Base-by-base conservation (phyloP, 2,329 filamentous ascomycete genomes). In the Lachnellula arida region DNA sequence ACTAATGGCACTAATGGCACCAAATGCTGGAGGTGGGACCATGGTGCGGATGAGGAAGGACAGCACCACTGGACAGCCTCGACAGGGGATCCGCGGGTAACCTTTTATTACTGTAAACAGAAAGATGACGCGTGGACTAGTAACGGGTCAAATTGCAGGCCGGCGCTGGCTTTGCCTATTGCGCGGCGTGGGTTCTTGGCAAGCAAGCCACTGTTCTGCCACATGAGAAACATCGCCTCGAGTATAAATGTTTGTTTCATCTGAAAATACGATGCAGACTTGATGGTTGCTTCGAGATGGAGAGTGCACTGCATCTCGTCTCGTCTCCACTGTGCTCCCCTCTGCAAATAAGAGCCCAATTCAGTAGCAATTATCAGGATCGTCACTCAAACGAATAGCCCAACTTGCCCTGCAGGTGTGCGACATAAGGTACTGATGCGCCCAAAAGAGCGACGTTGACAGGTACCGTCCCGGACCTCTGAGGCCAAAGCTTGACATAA, bases 41-140 rank as follows among this genome's bases (percentile, higher is more conserved):
- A 50, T 25, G 40, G 39, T 54, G 39, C 25, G 35, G 34, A 15
- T 32, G 42, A 23, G 49, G 23, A 44, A 37, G 54, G 32, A 55
- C 44, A 47, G 43, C 23, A 17, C n/a, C n/a, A n/a, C n/a, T 15
- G 37, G n/a, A 40, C 37, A 40, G 37, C 37, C 37, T 40, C 37
- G 19, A 40, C 42, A 37, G 48, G 49, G 46, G 19, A 48, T 17
- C 47, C 5, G 51, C 54, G 53, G 53, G 51, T 60, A 55, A 40
- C 53, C 56, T 55, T 48, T 53, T 15, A 43, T 8, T 8, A 32
- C 8, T 11, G 8, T 32, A 46, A 23, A 46, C 8, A 25, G 55
- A 56, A 57, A 54, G 57, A 62, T 57, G 59, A 63, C 59, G 63
- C 56, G 59, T 61, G 56, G 56, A 37, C 51, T 60, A 60, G 55